Conservation (phyloP, 108 stramenopile species). For the Asterionellopsis glacialis region DNA sequence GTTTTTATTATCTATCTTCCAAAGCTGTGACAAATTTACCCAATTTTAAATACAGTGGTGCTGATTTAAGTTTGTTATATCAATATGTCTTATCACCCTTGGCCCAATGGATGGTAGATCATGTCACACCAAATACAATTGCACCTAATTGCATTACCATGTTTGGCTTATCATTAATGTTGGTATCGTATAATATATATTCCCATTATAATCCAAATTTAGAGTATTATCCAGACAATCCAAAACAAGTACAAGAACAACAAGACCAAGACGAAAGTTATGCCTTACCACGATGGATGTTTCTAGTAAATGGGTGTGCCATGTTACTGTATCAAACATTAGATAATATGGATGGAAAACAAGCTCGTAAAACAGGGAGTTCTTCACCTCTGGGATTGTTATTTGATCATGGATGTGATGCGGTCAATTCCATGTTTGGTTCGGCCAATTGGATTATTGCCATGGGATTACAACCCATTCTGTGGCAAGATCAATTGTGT, state of each 20-base stretch:
- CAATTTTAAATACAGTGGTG: conserved; percentile 69
- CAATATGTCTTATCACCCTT: conserved; percentile 81
- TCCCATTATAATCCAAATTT: conserved; percentile 61
- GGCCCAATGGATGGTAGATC: conserved; percentile 69
- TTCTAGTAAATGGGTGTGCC: conserved; percentile 71
- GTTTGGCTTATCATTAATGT: conserved; percentile 76
- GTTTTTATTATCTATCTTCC: conserved; percentile 18
- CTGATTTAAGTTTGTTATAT: conserved; percentile 71
- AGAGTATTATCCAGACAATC: too few relatives aligned
- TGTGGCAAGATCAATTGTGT: conserved; percentile 22
- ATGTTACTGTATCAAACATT: conserved; percentile 95
- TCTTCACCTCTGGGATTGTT: conserved; percentile 91
- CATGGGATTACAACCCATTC: conserved; percentile 42
- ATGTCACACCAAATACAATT: conserved; percentile 61
- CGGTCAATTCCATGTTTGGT: conserved; percentile 81
- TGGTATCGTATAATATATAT: conserved; percentile 56
- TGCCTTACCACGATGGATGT: conserved; percentile 73
- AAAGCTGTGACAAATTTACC: conserved; percentile 38
- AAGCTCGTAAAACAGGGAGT: conserved; percentile 86
- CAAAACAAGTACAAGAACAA: too few relatives aligned
- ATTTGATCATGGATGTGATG: conserved; percentile 98
- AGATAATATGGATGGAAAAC: conserved; percentile 99
- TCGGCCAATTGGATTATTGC: conserved; percentile 73
- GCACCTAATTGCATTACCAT: conserved; percentile 92
- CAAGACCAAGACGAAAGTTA: not conserved